These are phyloP conservation scores for Crucibulum laeve DNA, from an alignment of 768 basidiomycete species.

Conservation along the genomic window DNA sequence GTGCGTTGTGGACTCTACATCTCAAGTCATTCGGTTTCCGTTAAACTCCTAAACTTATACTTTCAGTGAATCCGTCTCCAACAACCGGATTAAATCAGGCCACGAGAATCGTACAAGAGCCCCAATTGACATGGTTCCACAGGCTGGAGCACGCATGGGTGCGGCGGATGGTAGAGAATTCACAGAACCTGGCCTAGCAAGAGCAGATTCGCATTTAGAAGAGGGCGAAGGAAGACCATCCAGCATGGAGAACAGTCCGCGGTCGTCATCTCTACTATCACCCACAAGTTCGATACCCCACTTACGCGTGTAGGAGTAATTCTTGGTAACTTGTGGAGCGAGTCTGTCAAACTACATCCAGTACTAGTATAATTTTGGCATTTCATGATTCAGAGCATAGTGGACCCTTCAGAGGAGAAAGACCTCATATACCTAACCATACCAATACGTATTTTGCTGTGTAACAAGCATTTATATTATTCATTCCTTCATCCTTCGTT, in stretches of 20 bases:
- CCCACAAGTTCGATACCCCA: conserved; percentile 36
- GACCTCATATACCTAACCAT: not conserved
- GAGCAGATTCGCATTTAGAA: conserved; percentile 38
- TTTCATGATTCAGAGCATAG: not conserved
- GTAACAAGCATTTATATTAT: no score
- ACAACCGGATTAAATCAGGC: conserved; percentile 82
- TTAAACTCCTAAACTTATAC: conserved; percentile 6
- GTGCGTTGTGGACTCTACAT: conserved; percentile 30
- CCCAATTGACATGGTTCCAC: conserved; percentile 72
- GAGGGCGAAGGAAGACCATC: conserved; percentile 27
- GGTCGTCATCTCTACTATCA: conserved; percentile 23
- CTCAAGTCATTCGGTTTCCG: not conserved
- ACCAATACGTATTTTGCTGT: no score
- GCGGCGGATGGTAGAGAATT: conserved; percentile 63
- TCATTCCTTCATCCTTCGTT: no score
- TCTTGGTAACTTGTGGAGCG: not conserved
- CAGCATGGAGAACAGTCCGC: conserved; percentile 17
- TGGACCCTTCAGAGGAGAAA: not conserved
- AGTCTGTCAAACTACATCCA: not conserved
- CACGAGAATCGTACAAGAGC: conserved; percentile 51
- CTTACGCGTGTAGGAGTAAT: conserved; percentile 29
- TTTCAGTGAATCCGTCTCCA: conserved; percentile 72
- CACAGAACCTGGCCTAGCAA: conserved; percentile 45
- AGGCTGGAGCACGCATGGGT: conserved; percentile 64
- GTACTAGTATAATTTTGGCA: not conserved